Percentiles rank a stretch among this genome's conserved stretches.
These are phyloP conservation scores for Buddleja alternifolia DNA, from an alignment of 257 asterid species.

Conservation along the genomic window DNA sequence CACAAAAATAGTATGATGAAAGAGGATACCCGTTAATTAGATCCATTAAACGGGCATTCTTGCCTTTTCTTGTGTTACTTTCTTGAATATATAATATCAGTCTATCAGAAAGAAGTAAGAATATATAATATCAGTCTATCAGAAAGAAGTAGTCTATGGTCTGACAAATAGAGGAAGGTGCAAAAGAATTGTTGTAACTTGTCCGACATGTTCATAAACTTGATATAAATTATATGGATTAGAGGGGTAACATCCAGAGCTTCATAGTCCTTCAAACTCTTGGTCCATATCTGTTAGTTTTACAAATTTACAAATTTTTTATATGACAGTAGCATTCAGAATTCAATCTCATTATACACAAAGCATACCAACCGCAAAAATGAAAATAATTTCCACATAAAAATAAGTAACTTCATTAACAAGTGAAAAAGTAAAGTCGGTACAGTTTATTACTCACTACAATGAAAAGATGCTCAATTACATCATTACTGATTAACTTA, in stretches of 20 bases:
- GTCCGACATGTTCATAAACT: conserved; percentile 4
- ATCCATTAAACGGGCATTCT: neutral
- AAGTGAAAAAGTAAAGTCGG: conserved; percentile 28
- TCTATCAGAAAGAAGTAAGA: conserved; percentile 8
- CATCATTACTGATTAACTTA: conserved; percentile 32
- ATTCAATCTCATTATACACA: neutral
- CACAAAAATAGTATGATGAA: neutral
- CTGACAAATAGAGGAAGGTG: neutral
- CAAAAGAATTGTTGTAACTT: neutral
- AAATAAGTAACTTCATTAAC: conserved; percentile 38
- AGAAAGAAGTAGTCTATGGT: conserved; percentile 7
- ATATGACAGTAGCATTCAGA: conserved; percentile 19
- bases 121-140: conserved; percentile 6
- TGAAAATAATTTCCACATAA: conserved; percentile 19
- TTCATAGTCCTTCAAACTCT: conserved; percentile 13
- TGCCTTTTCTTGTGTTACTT: conserved; percentile 2
- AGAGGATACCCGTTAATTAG: conserved; percentile 7
- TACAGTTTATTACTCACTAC: conserved; percentile 46
- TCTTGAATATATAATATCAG: conserved; percentile 1
- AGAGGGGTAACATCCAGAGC: neutral
- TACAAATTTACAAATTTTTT: neutral
- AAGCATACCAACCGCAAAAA: neutral
- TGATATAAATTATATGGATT: neutral
- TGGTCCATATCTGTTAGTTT: neutral
- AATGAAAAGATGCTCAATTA: conserved; percentile 32